Percentiles rank a stretch among this genome's conserved stretches.
Conservation (phyloP, 345 rosid genomes). For the Atalantia buxifolia region DNA sequence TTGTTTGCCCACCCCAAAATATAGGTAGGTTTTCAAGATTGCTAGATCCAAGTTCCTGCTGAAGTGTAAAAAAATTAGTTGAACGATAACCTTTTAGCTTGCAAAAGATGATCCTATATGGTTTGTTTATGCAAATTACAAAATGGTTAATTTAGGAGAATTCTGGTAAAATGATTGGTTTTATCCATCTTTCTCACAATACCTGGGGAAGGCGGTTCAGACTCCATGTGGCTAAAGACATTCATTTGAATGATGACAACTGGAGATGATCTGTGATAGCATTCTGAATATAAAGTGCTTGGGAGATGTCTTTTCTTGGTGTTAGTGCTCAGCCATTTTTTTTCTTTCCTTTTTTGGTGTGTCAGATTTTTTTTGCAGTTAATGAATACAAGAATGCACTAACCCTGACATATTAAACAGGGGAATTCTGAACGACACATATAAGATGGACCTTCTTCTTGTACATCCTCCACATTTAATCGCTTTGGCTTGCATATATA, state of each 20-base stretch:
- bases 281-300: neutral
- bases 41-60: neutral
- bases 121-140: neutral
- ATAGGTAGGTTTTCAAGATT: neutral
- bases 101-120: neutral
- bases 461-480: conserved; percentile 83
- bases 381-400: neutral
- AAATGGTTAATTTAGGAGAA: neutral
- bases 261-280: neutral
- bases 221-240: neutral
- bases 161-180: neutral
- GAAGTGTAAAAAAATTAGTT: neutral
- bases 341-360: neutral
- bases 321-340: neutral
- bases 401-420: conserved; percentile 35
- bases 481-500: conserved; percentile 90
- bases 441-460: conserved; percentile 93
- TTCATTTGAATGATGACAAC: neutral
- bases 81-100: neutral
- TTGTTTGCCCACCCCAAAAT: neutral
- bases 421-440: conserved; percentile 96
- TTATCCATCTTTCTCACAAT: neutral
- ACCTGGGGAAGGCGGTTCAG: neutral
- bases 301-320: neutral
- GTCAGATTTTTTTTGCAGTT: neutral